These are phyloP conservation scores for Coprinopsis cinerea DNA, from an alignment of 768 basidiomycete genomes.

Conservation along the genomic window DNA sequence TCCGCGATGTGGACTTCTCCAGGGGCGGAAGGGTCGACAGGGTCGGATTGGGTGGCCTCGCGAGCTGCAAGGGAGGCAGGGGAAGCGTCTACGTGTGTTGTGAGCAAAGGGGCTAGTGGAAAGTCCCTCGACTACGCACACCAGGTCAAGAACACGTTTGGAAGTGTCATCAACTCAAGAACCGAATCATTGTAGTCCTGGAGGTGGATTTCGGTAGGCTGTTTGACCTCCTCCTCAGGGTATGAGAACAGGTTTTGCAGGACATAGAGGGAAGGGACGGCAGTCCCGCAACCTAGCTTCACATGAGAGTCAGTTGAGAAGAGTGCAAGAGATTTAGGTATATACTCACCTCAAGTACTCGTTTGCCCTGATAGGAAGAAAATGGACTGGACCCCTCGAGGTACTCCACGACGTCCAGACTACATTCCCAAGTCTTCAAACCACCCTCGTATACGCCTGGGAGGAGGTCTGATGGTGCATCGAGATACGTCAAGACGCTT, in stretches of 20 bases:
- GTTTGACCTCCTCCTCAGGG: conserved; percentile 5
- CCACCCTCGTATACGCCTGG: conserved; percentile 95
- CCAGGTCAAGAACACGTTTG: conserved; percentile 77
- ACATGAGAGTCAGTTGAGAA: background rate
- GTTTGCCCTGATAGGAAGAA: conserved; percentile 37
- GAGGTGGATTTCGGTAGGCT: conserved; percentile 57
- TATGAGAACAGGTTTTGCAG: conserved; percentile 53
- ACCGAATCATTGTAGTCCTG: conserved; percentile 92
- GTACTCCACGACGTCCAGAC: conserved; percentile 76
- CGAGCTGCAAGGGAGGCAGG: conserved; percentile 48
- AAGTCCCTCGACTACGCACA: conserved; percentile 63
- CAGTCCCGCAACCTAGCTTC: conserved; percentile 92
- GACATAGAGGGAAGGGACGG: conserved; percentile 73
- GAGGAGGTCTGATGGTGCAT: conserved; percentile 84
- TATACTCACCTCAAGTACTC: conserved; percentile 65
- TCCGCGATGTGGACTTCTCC: conserved; percentile 66
- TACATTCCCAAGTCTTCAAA: conserved; percentile 97
- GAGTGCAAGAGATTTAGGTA: background rate
- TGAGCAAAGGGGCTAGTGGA: background rate
- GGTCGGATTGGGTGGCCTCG: conserved; percentile 22
- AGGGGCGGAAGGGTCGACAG: conserved; percentile 27
- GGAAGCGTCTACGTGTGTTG: conserved; percentile 50
- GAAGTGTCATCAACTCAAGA: conserved; percentile 70
- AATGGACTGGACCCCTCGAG: conserved; percentile 31
- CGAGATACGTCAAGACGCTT: conserved; percentile 52